Evolutionary conservation across 1,284 basidiomycete species (phyloP).

Genomic region (Cutaneotrichosporon dermatis): DNA sequence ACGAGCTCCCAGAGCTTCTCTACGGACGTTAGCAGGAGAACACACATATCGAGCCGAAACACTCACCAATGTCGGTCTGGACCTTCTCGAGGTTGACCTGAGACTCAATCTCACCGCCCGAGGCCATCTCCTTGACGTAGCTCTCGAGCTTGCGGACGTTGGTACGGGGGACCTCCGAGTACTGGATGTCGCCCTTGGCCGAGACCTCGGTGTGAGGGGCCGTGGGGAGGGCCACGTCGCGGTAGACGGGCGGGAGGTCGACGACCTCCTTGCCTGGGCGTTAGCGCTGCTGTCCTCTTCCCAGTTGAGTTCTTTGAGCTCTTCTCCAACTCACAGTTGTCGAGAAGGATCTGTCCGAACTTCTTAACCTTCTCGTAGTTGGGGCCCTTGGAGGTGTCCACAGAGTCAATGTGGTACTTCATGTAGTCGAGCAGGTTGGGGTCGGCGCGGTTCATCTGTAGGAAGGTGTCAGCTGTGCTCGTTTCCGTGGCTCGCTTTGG

Average conservation of each 20-base stretch:
- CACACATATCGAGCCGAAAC: background rate
- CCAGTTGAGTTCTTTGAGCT: no score
- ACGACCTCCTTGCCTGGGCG: conserved; percentile 35
- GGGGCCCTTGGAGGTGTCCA: conserved; percentile 76
- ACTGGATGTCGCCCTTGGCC: conserved; percentile 88
- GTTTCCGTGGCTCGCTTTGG: no score
- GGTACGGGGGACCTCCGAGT: conserved; percentile 88
- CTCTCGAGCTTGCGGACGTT: conserved; percentile 96
- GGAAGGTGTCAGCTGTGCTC: background rate
- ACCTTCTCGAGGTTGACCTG: conserved; percentile 92
- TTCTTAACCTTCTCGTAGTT: conserved; percentile 92
- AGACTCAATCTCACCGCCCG: conserved; percentile 76
- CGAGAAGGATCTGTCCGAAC: conserved; percentile 91
- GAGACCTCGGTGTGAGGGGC: conserved; percentile 93
- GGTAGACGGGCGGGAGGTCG: conserved; percentile 51
- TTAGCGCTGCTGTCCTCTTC: conserved; percentile 4
- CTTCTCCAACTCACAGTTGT: conserved; percentile 57
- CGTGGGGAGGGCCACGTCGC: conserved; percentile 87
- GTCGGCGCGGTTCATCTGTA: conserved; percentile 85
- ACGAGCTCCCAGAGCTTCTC: conserved; percentile 95
- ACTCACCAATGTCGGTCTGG: conserved; percentile 73
- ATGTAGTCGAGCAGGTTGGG: conserved; percentile 85
- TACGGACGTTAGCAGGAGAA: conserved; percentile 1
- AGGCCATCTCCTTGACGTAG: conserved; percentile 98
- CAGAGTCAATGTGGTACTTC: conserved; percentile 88